phyloP scores from a whole-genome alignment of 352 stramenopile genomes.

The Halophytophthora polymorphica region DNA sequence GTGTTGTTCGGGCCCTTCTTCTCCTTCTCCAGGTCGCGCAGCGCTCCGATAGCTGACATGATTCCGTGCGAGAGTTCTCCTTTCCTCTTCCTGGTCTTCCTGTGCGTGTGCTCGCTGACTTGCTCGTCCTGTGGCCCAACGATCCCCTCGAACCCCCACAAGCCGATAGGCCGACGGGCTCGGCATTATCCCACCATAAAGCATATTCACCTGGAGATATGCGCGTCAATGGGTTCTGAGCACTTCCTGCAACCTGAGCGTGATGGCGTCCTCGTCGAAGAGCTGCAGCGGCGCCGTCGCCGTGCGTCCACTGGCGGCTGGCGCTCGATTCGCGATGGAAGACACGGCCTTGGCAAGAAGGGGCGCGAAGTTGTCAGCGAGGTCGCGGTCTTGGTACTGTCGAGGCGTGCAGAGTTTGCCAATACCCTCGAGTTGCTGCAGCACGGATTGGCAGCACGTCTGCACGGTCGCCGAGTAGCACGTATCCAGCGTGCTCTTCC shows the following conservation, averaged over 20 bases:
- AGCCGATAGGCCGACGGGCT: neutral
- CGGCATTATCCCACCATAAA: slow-evolving; percentile 1
- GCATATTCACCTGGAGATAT: slow-evolving; percentile 10
- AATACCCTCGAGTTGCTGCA: slow-evolving; percentile 46
- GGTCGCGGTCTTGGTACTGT: slow-evolving; percentile 49
- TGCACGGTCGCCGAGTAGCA: slow-evolving; percentile 38
- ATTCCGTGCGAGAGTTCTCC: slow-evolving; percentile 14
- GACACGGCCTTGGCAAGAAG: slow-evolving; percentile 52
- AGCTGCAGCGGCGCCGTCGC: slow-evolving; percentile 6
- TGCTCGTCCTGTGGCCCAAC: slow-evolving; percentile 29
- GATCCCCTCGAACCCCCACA: slow-evolving; percentile 1
- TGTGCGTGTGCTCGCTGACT: slow-evolving; percentile 15
- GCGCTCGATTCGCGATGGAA: slow-evolving; percentile 29
- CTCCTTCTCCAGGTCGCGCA: slow-evolving; percentile 84
- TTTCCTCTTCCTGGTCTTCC: slow-evolving; percentile 9
- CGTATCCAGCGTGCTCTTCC: slow-evolving; percentile 54
- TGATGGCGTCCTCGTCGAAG: slow-evolving; percentile 23
- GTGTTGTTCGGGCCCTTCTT: slow-evolving; percentile 64
- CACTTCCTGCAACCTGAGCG: slow-evolving; percentile 23
- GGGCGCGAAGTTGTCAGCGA: slow-evolving; percentile 47
- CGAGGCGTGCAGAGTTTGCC: slow-evolving; percentile 45
- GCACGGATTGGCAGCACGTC: slow-evolving; percentile 32
- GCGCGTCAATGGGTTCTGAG: slow-evolving; percentile 23
- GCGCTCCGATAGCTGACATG: slow-evolving; percentile 81
- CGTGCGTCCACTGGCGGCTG: slow-evolving; percentile 3